These are phyloP conservation scores for Pseudopithomyces maydicus DNA, from an alignment of 2,329 filamentous ascomycete species.

Conservation along the genomic window DNA sequence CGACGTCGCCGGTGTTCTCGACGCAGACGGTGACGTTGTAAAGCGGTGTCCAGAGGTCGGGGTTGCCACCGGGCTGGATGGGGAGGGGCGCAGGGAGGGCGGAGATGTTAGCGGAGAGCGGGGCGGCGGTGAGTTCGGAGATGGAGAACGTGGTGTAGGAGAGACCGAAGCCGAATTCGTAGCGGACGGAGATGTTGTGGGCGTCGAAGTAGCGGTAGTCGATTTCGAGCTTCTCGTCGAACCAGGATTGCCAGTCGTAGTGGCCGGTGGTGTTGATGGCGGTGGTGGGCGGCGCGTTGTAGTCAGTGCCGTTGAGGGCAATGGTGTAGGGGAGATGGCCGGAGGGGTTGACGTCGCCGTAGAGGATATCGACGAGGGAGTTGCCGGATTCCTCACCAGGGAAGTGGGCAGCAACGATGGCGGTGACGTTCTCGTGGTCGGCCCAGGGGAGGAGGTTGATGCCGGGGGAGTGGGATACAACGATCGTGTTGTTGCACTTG, in stretches of 20 bases:
- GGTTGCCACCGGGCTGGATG: slow-evolving; percentile 51
- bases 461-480: slow-evolving; percentile 53
- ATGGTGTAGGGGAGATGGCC: slow-evolving; percentile 89
- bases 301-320: slow-evolving; percentile 72
- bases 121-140: slow-evolving; percentile 64
- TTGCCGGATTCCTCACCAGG: slow-evolving; percentile 50
- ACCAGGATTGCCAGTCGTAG: slow-evolving; percentile 57
- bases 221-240: slow-evolving; percentile 69
- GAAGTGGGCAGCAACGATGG: slow-evolving; percentile 49
- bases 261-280: slow-evolving; percentile 47
- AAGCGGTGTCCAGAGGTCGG: slow-evolving; percentile 67
- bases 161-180: slow-evolving; percentile 80
- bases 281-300: slow-evolving; percentile 52
- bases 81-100: slow-evolving; percentile 54
- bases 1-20: slow-evolving; percentile 67
- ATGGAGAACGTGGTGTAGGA: slow-evolving; percentile 77
- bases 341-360: slow-evolving; percentile 76
- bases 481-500: slow-evolving; percentile 57
- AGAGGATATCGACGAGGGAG: slow-evolving; percentile 58
- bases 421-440: slow-evolving; percentile 50
- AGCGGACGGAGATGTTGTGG: slow-evolving; percentile 68
- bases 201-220: slow-evolving; percentile 80
- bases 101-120: slow-evolving; percentile 62
- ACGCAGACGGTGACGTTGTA: slow-evolving; percentile 71
- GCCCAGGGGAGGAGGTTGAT: slow-evolving; percentile 50